Evolutionary conservation across 371 early-diverging fungal species (phyloP), one percentile per base, ranked within the genome.

Genomic region (Mortierella sp.): DNA sequence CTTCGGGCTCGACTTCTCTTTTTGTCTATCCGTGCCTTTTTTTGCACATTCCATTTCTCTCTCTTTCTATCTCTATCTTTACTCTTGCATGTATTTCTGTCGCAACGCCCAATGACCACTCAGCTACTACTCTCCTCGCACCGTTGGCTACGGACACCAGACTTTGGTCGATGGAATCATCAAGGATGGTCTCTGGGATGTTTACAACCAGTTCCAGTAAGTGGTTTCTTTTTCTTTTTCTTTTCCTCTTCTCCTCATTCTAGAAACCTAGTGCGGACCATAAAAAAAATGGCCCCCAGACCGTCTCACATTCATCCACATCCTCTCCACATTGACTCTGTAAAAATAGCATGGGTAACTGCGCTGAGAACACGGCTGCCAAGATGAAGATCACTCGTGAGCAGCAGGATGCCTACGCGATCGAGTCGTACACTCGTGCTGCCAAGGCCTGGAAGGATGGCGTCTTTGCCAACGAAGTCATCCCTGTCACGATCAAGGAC

Each of bases 121-220:
- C 52, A 89, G 89, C 15, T 93, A 73, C 80, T 92, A 92, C 68
- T 76, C 89, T 19, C 91, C 85, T 46, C 90, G 93, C 56, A 86
- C 83, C 60, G 75, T 80, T 47, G 88, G 81, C 43, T 99, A 94
- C 80, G 99, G 98, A 26, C 90, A 97, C 84, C 90, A 91, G 75
- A 87, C 90, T 68, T 70, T 95, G 29, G 69, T 72, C 15, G 99
- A 99, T 82, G 92, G 95, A 23, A 92, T 99, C 70, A 83, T 96
- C 82, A 91, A 93, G 83, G 99, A 99, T 83, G 99, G 99, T 57
- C 89, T 99, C 62, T 93, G 91, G 88, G 98, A 98, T 83, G 95
- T 89, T 43, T 96, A 97, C 86, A 92, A 97, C 85, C 85, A 93
- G 66, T 84, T 91, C 74, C 92, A 90, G 86, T 84, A 83, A 72